Evolutionary conservation across 139 green algal species (phyloP), one percentile per base, ranked within the genome.

Genomic region (Diplosphaera chodatii): DNA sequence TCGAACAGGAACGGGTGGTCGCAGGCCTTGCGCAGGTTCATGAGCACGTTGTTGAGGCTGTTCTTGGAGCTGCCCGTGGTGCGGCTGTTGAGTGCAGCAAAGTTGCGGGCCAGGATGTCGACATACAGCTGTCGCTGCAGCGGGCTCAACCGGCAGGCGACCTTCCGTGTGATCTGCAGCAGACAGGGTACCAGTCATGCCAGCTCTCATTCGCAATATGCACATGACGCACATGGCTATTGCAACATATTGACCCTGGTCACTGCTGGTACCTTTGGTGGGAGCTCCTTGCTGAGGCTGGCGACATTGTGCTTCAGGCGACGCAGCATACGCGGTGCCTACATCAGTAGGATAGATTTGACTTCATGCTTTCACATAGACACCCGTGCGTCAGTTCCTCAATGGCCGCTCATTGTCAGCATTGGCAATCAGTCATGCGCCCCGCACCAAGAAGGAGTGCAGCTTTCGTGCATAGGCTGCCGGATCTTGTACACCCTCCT

Each of bases 11-110:
- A 78, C 48, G 82, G 84, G 72, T 89, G 86, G 74, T 89, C 89
- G 84, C 73, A 84, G 40, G 80, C 83, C 73, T 91, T 88, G n/a
- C 81, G 67, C 67, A 88, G 70, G 67, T 88, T 82, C 85, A 91
- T 88, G 23, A 87, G 40, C 73, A 85, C 66, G 78, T 88, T 88
- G 75, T 79, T 83, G 22, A 86, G 55, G 15, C 62, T 73, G 3
- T 40, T 68, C 27, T 32, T 65, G 59, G n/a, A 32, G 27, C 27
- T 33, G 59, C 59, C 25, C 48, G 48, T 25, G 3, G 48, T 18
- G 3, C 48, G 48, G 3, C 25, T n/a, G 15, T 65, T 65, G 59
- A 65, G n/a, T n/a, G 59, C 59, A 10, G 23, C 59, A 65, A 65
- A 65, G 59, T 65, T 65, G 59, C 59, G 59, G 59, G 59, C 59